Percentiles rank a stretch among this genome's conserved stretches.
phyloP scores from a whole-genome alignment of 768 basidiomycete genomes.

The Kondoa subrosea region DNA sequence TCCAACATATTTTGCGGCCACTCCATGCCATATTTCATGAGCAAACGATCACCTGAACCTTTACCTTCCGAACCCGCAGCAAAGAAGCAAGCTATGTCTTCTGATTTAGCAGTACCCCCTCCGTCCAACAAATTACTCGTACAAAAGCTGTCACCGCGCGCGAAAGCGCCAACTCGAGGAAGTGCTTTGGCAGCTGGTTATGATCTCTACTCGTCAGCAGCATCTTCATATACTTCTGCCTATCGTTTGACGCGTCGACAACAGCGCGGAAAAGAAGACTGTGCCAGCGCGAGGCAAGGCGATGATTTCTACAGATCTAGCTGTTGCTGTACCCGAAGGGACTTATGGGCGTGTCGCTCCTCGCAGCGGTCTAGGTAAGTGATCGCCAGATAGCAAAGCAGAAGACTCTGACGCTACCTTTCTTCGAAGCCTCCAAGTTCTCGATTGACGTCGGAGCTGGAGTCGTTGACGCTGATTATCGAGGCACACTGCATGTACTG shows the following conservation, averaged over 20 bases:
- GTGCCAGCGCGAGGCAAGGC: constrained; percentile 85
- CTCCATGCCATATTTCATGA: neutral
- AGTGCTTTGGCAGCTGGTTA: constrained; percentile 79
- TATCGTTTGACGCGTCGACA: neutral
- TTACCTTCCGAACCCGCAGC: neutral
- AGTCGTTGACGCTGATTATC: constrained; percentile 90
- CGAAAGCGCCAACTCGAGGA: constrained; percentile 68
- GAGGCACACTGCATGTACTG: constrained; percentile 75
- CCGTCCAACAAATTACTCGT: constrained; percentile 43
- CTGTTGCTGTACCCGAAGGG: constrained; percentile 78
- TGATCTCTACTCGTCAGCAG: constrained; percentile 71
- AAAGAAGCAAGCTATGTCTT: neutral
- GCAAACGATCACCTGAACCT: neutral
- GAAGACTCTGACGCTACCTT: too few species aligned
- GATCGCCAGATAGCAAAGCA: constrained; percentile 32
- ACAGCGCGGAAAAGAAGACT: constrained; percentile 63
- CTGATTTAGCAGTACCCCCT: neutral
- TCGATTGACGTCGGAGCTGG: constrained; percentile 97
- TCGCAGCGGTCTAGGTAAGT: constrained; percentile 76
- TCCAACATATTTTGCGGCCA: neutral
- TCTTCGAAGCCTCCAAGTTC: constrained; percentile 92
- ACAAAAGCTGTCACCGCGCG: constrained; percentile 67
- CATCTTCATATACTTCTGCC: neutral
- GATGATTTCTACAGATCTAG: constrained; percentile 73
- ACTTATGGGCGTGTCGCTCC: constrained; percentile 96